Conservation (phyloP, 768 basidiomycete genomes). For the Boletus subcaerulescens region DNA sequence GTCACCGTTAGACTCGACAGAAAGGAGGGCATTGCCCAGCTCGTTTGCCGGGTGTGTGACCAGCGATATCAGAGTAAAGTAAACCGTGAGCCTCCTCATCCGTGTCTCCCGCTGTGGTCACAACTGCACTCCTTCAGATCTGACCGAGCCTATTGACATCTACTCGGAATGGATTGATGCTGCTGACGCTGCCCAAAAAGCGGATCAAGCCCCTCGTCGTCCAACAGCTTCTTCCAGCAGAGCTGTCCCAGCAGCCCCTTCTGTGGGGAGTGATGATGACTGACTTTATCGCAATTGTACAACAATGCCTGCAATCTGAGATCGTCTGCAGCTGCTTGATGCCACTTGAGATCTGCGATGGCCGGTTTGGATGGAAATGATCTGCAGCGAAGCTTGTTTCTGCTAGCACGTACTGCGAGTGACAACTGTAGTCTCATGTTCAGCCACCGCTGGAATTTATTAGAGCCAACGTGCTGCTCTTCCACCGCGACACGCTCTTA, state of each 20-base stretch:
- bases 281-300: slow-evolving; percentile 21
- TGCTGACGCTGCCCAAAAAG: slow-evolving; percentile 75
- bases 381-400: background rate
- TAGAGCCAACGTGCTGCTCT: slow-evolving; percentile 14
- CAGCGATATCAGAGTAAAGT: slow-evolving; percentile 86
- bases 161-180: slow-evolving; percentile 93
- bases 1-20: slow-evolving; percentile 82
- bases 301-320: slow-evolving; percentile 12
- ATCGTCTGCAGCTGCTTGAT: background rate
- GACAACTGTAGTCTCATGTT: slow-evolving; percentile 4
- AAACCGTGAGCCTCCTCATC: slow-evolving; percentile 56
- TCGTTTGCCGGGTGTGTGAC: slow-evolving; percentile 82
- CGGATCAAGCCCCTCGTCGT: slow-evolving; percentile 51
- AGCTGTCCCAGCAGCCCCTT: slow-evolving; percentile 31
- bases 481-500: slow-evolving; percentile 17
- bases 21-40: slow-evolving; percentile 78
- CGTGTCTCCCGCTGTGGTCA: background rate
- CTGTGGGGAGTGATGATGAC: slow-evolving; percentile 49
- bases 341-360: background rate
- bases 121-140: slow-evolving; percentile 47
- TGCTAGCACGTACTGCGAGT: background rate
- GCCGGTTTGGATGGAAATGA: slow-evolving; percentile 8
- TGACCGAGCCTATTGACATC: slow-evolving; percentile 85
- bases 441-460: slow-evolving; percentile 31
- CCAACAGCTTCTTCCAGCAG: slow-evolving; percentile 52